Evolutionary conservation across 805 yeast genomes (phyloP).

Genomic region (Kodamaea laetipori): DNA sequence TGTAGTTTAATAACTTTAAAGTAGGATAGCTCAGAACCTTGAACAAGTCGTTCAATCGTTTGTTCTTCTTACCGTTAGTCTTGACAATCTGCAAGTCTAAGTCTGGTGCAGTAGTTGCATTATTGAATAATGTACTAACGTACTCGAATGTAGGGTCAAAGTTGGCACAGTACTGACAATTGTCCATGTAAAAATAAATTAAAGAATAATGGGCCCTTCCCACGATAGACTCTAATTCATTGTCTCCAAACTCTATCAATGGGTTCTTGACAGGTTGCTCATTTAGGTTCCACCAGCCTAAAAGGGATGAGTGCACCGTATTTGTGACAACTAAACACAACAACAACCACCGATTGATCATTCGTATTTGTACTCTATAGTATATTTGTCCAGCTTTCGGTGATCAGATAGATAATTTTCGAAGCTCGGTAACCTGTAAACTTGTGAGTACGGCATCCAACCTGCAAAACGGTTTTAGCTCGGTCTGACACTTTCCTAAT

Average conservation of each 20-base stretch:
- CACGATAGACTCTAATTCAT: constrained; percentile 19
- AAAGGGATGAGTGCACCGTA: constrained; percentile 2
- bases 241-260: constrained; percentile 14
- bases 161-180: constrained; percentile 35
- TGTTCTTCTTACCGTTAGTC: constrained; percentile 30
- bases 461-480: not conserved
- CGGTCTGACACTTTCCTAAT: not conserved
- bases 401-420: too few species aligned
- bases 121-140: constrained; percentile 45
- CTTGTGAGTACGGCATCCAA: not conserved
- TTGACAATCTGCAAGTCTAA: constrained; percentile 33
- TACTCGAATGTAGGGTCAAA: constrained; percentile 39
- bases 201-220: constrained; percentile 36
- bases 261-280: not conserved
- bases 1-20: constrained; percentile 45
- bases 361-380: not conserved
- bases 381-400: too few species aligned
- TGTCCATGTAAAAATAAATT: constrained; percentile 49
- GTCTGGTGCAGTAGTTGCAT: too few species aligned
- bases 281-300: constrained; percentile 8
- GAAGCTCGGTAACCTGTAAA: not conserved
- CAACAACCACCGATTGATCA: not conserved
- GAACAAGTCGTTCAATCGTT: constrained; percentile 40
- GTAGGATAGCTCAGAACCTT: constrained; percentile 50
- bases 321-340: not conserved